Base-by-base conservation (phyloP, 1,139 yeast genomes). In the Ogataea hybrid region DNA sequence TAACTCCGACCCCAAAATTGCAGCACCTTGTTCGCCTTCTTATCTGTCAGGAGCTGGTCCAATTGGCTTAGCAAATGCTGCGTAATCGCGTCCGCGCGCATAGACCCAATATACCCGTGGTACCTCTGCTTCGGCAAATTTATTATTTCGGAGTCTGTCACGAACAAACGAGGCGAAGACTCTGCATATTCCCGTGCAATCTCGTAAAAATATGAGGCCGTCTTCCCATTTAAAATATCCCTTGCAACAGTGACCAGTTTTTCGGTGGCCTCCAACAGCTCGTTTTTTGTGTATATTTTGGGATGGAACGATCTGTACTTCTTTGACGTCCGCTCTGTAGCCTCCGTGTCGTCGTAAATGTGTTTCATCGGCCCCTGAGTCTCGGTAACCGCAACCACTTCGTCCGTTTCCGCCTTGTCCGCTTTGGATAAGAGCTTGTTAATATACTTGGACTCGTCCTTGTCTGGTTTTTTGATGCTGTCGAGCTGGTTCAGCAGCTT, bases 61-160 rank as follows among this genome's bases (percentile, higher is more conserved):
- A 54, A 70, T 16, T 55, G 50, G 5, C 63, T 54, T 21, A 64
- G 51, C 10, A 81, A 72, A 36, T 67, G 54, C 15, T 64, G 57
- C 1, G 82, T 73, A 1, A 83, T 70, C 12, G 65, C 58, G 42
- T 73, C 67, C 49, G 82, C 86, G 41, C 88, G 63, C 45, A 70
- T 68, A 30, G 74, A 61, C 0, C 90, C 90, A 51, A 74, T 73
- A 53, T 73, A 83, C 0, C 90, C 90, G n/a, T 68, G 64, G 51
- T 74, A 80, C 18, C 58, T 52, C 11, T 61, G 52, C 65, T 81
- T 71, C 25, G 77, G 70, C 16, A 80, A 56, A 11, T 61, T 62
- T 53, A 73, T 64, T 35, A 76, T 67, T 35, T 80, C 85, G 18
- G 63, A 57, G 16, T 64, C 65, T 3, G 82, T 67, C 51, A 83